Evolutionary conservation across 2,329 filamentous ascomycete genomes (phyloP).

Genomic region (Fusarium sp.): DNA sequence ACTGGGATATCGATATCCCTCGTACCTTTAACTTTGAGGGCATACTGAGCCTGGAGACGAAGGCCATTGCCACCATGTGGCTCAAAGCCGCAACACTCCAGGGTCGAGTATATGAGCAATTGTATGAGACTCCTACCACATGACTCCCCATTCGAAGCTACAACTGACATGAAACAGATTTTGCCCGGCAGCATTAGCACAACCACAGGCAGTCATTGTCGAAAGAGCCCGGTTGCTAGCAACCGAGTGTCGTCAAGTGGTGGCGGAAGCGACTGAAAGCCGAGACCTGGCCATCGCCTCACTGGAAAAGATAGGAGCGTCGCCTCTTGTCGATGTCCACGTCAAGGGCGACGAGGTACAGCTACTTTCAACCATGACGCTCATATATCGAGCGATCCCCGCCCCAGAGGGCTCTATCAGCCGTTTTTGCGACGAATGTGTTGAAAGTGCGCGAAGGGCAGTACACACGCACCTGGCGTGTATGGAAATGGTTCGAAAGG

Average conservation of each 20-base stretch:
- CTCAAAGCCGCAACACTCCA: conserved; percentile 67
- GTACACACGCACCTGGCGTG: conserved; percentile 59
- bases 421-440: conserved; percentile 62
- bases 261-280: conserved; percentile 50
- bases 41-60: conserved; percentile 44
- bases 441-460: conserved; percentile 62
- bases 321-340: conserved; percentile 57
- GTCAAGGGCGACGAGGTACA: conserved; percentile 61
- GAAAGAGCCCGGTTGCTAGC: conserved; percentile 55
- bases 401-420: conserved; percentile 55
- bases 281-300: conserved; percentile 52
- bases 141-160: no score
- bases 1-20: conserved; percentile 69
- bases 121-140: conserved; percentile 43
- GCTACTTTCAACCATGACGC: conserved; percentile 60
- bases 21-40: conserved; percentile 58
- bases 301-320: conserved; percentile 53
- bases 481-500: conserved; percentile 57
- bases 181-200: conserved; percentile 58
- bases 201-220: conserved; percentile 54
- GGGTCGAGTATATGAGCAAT: conserved; percentile 68
- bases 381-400: conserved; percentile 66
- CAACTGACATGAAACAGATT: conserved; percentile 55
- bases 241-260: conserved; percentile 52
- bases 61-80: conserved; percentile 63